Evolutionary conservation across 1,284 basidiomycete genomes (phyloP).

Genomic region (Cutaneotrichosporon sp.): DNA sequence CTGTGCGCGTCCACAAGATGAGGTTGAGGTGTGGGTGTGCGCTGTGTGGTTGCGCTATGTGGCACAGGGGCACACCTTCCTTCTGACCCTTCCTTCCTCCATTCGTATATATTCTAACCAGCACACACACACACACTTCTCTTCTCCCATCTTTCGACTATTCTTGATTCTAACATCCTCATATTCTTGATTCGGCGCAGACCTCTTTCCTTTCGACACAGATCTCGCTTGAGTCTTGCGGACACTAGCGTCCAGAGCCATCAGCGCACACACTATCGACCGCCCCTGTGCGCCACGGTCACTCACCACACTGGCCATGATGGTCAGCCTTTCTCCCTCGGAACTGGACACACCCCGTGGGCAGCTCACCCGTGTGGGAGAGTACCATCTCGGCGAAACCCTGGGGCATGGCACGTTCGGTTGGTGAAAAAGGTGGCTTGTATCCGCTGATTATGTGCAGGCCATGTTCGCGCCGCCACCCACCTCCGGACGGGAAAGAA

Average conservation of each 20-base stretch:
- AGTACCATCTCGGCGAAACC: constrained; percentile 39
- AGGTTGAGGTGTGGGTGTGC: too few relatives aligned
- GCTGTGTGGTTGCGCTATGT: too few relatives aligned
- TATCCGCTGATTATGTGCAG: constrained; percentile 17
- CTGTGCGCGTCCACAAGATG: too few relatives aligned
- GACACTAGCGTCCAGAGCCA: too few relatives aligned
- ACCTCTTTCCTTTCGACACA: too few relatives aligned
- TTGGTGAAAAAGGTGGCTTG: constrained; percentile 14
- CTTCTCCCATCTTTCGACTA: background rate
- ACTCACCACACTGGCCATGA: background rate
- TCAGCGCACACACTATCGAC: too few relatives aligned
- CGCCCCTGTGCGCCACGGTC: background rate
- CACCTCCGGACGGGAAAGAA: constrained; percentile 32
- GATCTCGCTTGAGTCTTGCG: too few relatives aligned
- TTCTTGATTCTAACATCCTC: background rate
- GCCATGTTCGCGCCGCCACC: constrained; percentile 45
- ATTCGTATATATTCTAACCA: background rate
- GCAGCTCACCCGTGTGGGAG: constrained; percentile 30
- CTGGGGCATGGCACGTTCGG: constrained; percentile 46
- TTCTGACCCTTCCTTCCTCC: background rate
- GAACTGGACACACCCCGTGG: constrained; percentile 26
- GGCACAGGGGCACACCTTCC: too few relatives aligned
- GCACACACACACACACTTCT: background rate
- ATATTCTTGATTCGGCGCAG: too few relatives aligned
- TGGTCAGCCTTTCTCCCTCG: background rate